phyloP scores from a whole-genome alignment of 2,329 filamentous ascomycete species.

The Cladophialophora psammophila region DNA sequence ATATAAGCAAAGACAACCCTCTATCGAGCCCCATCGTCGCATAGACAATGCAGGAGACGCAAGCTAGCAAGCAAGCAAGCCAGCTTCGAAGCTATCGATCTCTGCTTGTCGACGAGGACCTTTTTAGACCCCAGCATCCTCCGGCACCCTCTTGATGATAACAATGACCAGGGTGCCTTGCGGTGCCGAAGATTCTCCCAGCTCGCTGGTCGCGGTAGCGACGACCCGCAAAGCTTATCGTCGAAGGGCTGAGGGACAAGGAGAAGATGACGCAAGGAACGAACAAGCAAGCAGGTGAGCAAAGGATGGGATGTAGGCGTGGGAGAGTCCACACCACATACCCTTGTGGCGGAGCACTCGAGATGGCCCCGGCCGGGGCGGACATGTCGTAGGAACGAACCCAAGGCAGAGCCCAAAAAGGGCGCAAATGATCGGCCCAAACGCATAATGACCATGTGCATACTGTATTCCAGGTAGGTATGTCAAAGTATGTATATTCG shows the following conservation, averaged over 20 bases:
- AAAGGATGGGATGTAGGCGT: not conserved
- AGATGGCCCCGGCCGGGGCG: too few relatives aligned
- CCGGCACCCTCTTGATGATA: not conserved
- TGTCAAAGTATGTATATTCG: too few relatives aligned
- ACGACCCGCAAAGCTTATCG: not conserved
- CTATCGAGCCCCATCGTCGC: not conserved
- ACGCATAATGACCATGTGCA: too few relatives aligned
- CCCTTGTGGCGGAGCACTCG: too few relatives aligned
- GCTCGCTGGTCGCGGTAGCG: not conserved
- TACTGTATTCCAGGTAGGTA: too few relatives aligned
- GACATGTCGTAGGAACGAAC: too few relatives aligned
- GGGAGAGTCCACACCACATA: too few relatives aligned
- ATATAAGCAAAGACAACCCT: not conserved
- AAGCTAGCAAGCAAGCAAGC: not conserved
- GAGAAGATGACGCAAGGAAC: constrained; percentile 5
- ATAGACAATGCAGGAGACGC: not conserved
- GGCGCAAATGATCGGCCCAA: too few relatives aligned
- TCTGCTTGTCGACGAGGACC: not conserved
- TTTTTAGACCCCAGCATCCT: not conserved
- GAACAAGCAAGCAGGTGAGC: not conserved
- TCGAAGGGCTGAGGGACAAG: not conserved
- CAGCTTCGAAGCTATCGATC: not conserved
- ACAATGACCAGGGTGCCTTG: not conserved
- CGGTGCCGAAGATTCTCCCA: not conserved
- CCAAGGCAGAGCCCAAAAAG: too few relatives aligned